phyloP scores from a whole-genome alignment of 768 basidiomycete species.

The Phaeotremella fagi region DNA sequence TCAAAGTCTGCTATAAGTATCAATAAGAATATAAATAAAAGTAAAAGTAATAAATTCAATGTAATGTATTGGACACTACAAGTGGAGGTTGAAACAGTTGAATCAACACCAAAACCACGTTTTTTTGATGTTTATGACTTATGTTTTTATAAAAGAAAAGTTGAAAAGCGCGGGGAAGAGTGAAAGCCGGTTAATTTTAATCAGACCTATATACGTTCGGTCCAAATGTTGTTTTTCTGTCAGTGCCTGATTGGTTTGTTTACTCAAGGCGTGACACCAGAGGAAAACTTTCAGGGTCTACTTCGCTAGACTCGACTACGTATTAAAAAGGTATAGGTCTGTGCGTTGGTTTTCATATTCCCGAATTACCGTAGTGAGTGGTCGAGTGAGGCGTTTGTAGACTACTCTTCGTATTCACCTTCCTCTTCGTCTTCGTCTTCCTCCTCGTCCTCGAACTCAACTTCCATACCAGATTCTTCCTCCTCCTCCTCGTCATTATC shows the following conservation, averaged over 20 bases:
- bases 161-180: neutral
- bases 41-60: neutral
- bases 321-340: too few relatives aligned
- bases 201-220: neutral
- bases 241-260: neutral
- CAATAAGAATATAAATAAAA: neutral
- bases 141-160: neutral
- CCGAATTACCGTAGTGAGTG: too few relatives aligned
- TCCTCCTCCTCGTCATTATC: slow-evolving; percentile 48
- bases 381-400: neutral
- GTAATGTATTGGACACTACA: neutral
- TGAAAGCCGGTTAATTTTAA: neutral
- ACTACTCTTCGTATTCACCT: slow-evolving; percentile 31
- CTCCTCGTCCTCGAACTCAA: slow-evolving; percentile 32
- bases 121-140: neutral
- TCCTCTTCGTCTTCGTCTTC: slow-evolving; percentile 34
- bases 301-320: too few relatives aligned
- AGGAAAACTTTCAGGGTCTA: neutral
- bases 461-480: slow-evolving; percentile 19
- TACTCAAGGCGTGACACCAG: neutral
- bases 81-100: neutral
- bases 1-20: slow-evolving; percentile 9
- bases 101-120: neutral
- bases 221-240: neutral
- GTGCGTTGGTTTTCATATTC: too few relatives aligned